A percentile compares a stretch with the other conserved stretches of the same genome.
phyloP scores from a whole-genome alignment of 192 early-diverging fungal species.

The Linnemannia exigua region DNA sequence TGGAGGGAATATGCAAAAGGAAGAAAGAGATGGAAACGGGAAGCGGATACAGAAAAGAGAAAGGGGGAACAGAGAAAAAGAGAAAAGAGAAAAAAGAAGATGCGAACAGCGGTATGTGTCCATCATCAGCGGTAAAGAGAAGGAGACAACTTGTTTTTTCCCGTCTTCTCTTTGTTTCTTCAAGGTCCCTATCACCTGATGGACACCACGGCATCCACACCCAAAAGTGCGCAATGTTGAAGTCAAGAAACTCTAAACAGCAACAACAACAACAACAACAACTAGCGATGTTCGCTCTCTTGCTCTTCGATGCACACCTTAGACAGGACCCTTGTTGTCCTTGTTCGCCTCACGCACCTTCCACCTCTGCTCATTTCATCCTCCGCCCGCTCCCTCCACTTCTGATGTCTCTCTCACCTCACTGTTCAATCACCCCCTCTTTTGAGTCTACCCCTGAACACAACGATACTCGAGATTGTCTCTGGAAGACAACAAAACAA shows the following conservation, averaged over 20 bases:
- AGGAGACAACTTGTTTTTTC: background rate
- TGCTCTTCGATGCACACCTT: background rate
- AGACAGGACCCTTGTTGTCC: background rate
- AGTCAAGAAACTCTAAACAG: background rate
- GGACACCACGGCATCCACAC: conserved; percentile 4
- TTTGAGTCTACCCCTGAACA: conserved; percentile 1
- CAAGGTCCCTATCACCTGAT: background rate
- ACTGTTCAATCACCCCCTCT: background rate
- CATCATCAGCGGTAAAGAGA: too few species aligned
- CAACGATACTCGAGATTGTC: conserved; percentile 1
- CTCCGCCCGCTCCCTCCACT: background rate
- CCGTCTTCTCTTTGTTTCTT: background rate
- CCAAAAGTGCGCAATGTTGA: background rate
- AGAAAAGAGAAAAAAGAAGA: background rate
- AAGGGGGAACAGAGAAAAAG: background rate
- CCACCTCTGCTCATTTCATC: background rate
- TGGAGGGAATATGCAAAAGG: background rate
- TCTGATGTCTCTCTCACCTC: background rate
- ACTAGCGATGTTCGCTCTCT: too few species aligned
- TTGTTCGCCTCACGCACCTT: background rate
- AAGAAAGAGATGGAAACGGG: background rate
- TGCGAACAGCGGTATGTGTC: too few species aligned
- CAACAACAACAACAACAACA: background rate
- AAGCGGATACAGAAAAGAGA: background rate
- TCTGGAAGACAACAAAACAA: background rate